Conservation (phyloP, 2,329 filamentous ascomycete genomes). For the Neofusicoccum umdonicola region DNA sequence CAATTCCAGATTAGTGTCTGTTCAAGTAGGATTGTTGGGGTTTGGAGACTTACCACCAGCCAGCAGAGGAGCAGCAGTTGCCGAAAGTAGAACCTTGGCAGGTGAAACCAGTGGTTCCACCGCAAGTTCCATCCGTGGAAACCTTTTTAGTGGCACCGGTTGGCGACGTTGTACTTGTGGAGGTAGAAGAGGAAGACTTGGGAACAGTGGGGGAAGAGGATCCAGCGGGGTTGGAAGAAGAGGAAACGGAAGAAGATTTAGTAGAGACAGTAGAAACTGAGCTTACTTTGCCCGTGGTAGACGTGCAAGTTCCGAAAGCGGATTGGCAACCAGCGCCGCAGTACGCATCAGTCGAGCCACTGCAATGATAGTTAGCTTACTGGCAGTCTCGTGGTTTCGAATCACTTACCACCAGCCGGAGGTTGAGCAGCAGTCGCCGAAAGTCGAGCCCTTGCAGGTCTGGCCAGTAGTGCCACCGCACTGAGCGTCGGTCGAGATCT, state of each 20-base stretch:
- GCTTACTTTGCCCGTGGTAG: constrained; percentile 13
- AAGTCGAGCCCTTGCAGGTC: constrained; percentile 17
- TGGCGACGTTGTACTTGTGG: constrained; percentile 11
- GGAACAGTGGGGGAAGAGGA: neutral
- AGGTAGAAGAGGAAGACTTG: neutral
- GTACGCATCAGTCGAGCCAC: constrained; percentile 21
- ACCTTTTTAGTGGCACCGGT: constrained; percentile 26
- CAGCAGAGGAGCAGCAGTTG: constrained; percentile 44
- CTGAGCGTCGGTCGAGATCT: constrained; percentile 26
- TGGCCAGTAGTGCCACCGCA: constrained; percentile 21
- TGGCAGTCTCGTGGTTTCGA: neutral
- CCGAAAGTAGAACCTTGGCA: constrained; percentile 45
- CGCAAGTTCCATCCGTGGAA: constrained; percentile 44
- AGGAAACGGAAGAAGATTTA: constrained; percentile 1
- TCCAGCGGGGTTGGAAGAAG: neutral
- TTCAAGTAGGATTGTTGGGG: neutral
- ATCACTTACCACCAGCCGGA: constrained; percentile 16
- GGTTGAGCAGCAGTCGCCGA: constrained; percentile 28
- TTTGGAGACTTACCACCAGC: constrained; percentile 33
- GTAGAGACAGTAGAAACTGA: constrained; percentile 18
- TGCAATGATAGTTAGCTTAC: neutral
- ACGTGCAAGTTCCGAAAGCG: constrained; percentile 27
- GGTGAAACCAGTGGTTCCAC: constrained; percentile 40
- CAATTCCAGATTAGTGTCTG: neutral
- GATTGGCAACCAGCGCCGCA: constrained; percentile 30